Base-by-base conservation (phyloP, 2,329 filamentous ascomycete genomes). In the Trichoderma sp. region DNA sequence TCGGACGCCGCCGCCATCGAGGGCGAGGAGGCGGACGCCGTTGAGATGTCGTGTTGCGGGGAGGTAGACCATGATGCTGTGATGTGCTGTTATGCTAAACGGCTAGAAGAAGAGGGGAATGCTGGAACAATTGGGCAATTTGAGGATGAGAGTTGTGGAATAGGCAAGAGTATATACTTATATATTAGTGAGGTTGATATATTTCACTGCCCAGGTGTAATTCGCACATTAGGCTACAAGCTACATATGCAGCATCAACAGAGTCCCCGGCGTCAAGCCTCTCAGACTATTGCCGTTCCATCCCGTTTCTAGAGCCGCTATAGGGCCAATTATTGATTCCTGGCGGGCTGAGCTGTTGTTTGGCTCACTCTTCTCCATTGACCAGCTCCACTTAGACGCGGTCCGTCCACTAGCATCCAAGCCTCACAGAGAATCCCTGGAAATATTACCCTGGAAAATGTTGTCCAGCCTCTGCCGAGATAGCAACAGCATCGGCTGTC, bases 1-100 rank as follows among this genome's bases (percentile, higher is more conserved):
- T 25, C 61, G 61, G 35, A 65, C 61, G 17, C 61, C 61, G 61
- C 61, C 61, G 29, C 61, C 61, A 27, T 65, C 61, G 15, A 65
- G 61, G 4, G 61, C 61, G 37, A 65, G 61, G 37, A 65, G 61
- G 35, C 61, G 61, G 27, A 57, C 52, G 52, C 61, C 61, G 37
- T 65, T 56, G 61, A 65, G 61, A 32, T 65, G 61, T 17, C 52
- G 13, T 35, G 61, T 65, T 15, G 52, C 52, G n/a, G 61, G 61
- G 13, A 65, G 37, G 39, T 57, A 65, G 19, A 65, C 61, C 61
- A 65, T 65, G 39, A 25, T 34, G 60, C 1, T 34, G 34, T 35
- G n/a, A 4, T 52, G 19, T n/a, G 42, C 29, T 25, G 19, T n/a
- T n/a, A n/a, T 25, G 27, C 58, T 29, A 59, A 52, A 63, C 2